phyloP scores from a whole-genome alignment of 768 basidiomycete genomes.

The Xerocomellus chrysenteron region DNA sequence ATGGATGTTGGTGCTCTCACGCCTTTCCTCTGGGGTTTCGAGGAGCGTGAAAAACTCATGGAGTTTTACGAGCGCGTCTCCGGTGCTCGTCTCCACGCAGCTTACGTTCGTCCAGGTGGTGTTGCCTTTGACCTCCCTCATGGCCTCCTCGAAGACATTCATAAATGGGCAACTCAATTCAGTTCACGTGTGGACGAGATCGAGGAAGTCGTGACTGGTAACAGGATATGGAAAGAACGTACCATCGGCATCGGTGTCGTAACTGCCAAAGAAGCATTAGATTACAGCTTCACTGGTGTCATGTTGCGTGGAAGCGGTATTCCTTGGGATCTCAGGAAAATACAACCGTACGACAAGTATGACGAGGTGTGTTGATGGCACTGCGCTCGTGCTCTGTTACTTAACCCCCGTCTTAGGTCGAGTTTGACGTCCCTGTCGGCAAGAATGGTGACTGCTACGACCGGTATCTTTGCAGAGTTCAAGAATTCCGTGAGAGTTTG shows the following conservation, averaged over 20 bases:
- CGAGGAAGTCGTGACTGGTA: slow-evolving; percentile 96
- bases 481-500: slow-evolving; percentile 96
- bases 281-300: slow-evolving; percentile 93
- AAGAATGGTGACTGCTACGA: slow-evolving; percentile 98
- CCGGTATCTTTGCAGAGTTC: slow-evolving; percentile 94
- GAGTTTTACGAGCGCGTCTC: slow-evolving; percentile 99
- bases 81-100: slow-evolving; percentile 93
- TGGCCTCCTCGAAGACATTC: slow-evolving; percentile 97
- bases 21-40: slow-evolving; percentile 99
- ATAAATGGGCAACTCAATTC: slow-evolving; percentile 97
- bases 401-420: slow-evolving; percentile 55
- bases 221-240: slow-evolving; percentile 97
- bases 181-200: slow-evolving; percentile 89
- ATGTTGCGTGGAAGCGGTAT: slow-evolving; percentile 95
- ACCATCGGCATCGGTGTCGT: slow-evolving; percentile 90
- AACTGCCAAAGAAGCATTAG: slow-evolving; percentile 87
- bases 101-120: slow-evolving; percentile 97
- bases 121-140: slow-evolving; percentile 98
- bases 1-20: slow-evolving; percentile 99
- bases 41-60: slow-evolving; percentile 99
- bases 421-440: slow-evolving; percentile 96
- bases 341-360: slow-evolving; percentile 94
- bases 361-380: slow-evolving; percentile 60
- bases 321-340: slow-evolving; percentile 92
- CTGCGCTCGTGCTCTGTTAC: background rate